Evolutionary conservation across 768 basidiomycete genomes (phyloP), one percentile per base, ranked within the genome.

Genomic region (Xerocomellus chrysenteron): DNA sequence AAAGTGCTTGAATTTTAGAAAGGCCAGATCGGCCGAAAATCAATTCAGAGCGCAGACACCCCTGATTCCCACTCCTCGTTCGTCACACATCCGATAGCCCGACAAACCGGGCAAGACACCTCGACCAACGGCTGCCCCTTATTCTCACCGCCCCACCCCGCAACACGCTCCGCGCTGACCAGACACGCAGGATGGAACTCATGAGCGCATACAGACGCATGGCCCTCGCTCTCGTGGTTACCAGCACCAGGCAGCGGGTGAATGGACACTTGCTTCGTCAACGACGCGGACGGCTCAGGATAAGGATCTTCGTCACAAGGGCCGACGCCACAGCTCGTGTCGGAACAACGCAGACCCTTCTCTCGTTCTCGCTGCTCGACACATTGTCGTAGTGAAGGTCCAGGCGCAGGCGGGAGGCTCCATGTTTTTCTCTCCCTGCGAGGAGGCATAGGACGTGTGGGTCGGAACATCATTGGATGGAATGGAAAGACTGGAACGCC

Each of bases 81-180:
- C 36, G 76, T 74, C 19, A 91, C 78, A 54, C 71, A 76, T 16
- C 90, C 90, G n/a, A 76, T 75, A 39, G 79, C 78, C 47, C 88
- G 70, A 64, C 90, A 92, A 8, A 87, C 80, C 1, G 88, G 85
- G 68, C 90, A 92, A 17, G 82, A 81, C n/a, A 90, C 87, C 66
- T 87, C 83, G 0, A 90, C 82, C 21, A 66, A 65, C 14, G 67
- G 69, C 24, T 66, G 69, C 44, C 75, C 69, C 52, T 68, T 70
- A 35, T 74, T 77, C 51, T 81, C 78, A 13, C 75, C 79, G 24
- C 85, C 86, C 73, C 80, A 81, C n/a, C 85, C 76, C 13, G 86
- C 81, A 16, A 76, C 85, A 57, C 83, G 83, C 77, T 75, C 89
- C 57, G 79, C 84, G 72, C 67, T 80, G 46, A 92, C 88, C 40